Base-by-base conservation (phyloP, 1,284 basidiomycete genomes). In the Rhodotorula sp. region DNA sequence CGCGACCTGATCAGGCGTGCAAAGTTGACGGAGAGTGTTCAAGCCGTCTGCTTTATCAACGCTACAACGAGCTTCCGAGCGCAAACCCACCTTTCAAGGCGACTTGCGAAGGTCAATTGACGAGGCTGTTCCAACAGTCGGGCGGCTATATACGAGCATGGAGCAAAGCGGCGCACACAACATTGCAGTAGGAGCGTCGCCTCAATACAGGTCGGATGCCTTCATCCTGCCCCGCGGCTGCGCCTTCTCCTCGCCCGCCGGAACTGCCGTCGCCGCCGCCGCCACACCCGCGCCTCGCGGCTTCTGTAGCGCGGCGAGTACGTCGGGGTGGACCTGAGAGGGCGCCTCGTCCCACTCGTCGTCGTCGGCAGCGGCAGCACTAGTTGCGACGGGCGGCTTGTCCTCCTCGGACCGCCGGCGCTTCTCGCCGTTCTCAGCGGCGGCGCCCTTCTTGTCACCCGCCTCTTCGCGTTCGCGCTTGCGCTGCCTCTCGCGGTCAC, bases 401-500 rank as follows among this genome's bases (percentile, higher is more conserved):
- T 14, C 8, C 25, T 49, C 16, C 14, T 65, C 34, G 21, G 4
- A 17, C 23, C 27, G n/a, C 34, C 48, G 57, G 17, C 63, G 62
- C 57, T 79, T 77, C 63, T 79, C 78, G 70, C 27, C 23, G 9
- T 78, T 88, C 89, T 78, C 55, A 0, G 80, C 83, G 64, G 86
- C 86, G 77, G 27, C n/a, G n/a, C n/a, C 46, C 13, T 50, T 34
- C 19, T 46, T 45, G 25, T 49, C 50, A 44, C 9, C 16, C 8
- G 57, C 55, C 34, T n/a, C 79, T 63, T 80, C 80, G 73, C 79
- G 27, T 34, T 48, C 49, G 45, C 45, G 21, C 25, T 60, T 60
- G 34, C 34, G 34, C 34, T 5, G 34, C 34, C 34, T 2, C 34
- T 88, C 90, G 55, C 89, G 89, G 83, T 79, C 57, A 1, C 80